Base-by-base conservation (phyloP, 2,329 filamentous ascomycete genomes). In the Periglandula ipomoeae region DNA sequence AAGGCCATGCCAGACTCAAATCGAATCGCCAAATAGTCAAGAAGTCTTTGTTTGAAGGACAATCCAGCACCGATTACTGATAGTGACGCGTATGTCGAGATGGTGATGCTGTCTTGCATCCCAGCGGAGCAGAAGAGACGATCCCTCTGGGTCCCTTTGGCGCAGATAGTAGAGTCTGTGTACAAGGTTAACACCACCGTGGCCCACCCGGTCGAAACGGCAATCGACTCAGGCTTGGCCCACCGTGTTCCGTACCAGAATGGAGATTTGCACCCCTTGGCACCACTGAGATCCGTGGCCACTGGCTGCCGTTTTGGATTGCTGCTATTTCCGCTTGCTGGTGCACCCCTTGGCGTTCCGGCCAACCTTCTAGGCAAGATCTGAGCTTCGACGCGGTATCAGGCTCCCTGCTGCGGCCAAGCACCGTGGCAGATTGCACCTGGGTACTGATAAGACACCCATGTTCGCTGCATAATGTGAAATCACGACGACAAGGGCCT, bases 181-280 rank as follows among this genome's bases (percentile, higher is more conserved):
- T 13, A 22, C 32, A 37, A 26, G 11, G 43, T 38, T 17, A 27
- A n/a, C 42, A 27, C 22, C 27, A 19, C 20, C 34, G 15, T 23
- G 34, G 34, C 34, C 34, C 34, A 32, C 35, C n/a, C 13, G 35
- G 32, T 13, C 44, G 44, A 34, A 46, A 39, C 44, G 38, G 46
- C 37, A 34, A 32, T 41, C 37, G 24, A 32, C 37, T 41, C 37
- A 34, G 39, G 46, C 46, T 30, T 37, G 38, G 13, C 17, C 38
- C 35, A 38, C 35, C n/a, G 17, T n/a, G 15, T 4, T 30, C 27
- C 27, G 27, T 30, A 8, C 13, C n/a, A 38, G 35, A 38, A 38
- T 38, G 35, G 7, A 38, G 35, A 38, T 20, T n/a, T n/a, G n/a
- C n/a, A n/a, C n/a, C n/a, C n/a, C n/a, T n/a, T n/a, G n/a, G n/a